Percentiles rank a stretch among this genome's conserved stretches.
phyloP scores from a whole-genome alignment of 257 asterid genomes.

The Marsdenia floribunda region DNA sequence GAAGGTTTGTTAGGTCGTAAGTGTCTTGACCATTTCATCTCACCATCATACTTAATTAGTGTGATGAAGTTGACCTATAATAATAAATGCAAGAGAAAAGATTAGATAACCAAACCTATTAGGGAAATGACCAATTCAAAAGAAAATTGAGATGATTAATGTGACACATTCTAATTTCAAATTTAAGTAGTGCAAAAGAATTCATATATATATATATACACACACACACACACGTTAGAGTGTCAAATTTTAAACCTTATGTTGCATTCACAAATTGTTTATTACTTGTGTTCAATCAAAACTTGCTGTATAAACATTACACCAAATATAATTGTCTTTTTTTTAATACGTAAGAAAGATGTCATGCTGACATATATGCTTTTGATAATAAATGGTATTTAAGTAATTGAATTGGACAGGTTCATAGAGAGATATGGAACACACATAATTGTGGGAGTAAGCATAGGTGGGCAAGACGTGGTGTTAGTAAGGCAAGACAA shows the following conservation, averaged over 20 bases:
- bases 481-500: slow-evolving; percentile 69
- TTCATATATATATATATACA: no score
- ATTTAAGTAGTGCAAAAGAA: no score
- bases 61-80: slow-evolving; percentile 1
- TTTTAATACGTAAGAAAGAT: not conserved
- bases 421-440: slow-evolving; percentile 93
- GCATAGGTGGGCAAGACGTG: slow-evolving; percentile 90
- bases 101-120: not conserved
- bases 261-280: no score
- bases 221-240: no score
- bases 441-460: slow-evolving; percentile 81
- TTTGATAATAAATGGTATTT: not conserved
- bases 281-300: no score
- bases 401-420: slow-evolving; percentile 38
- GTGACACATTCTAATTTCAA: not conserved
- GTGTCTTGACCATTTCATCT: not conserved
- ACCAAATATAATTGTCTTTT: no score
- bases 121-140: slow-evolving; percentile 14
- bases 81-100: not conserved
- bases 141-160: not conserved
- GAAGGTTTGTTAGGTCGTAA: not conserved
- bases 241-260: no score
- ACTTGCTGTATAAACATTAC: no score
- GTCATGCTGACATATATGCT: not conserved
- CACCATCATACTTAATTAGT: not conserved